phyloP scores from a whole-genome alignment of 1,139 yeast species.

The Scheffersomyces quercinus region DNA sequence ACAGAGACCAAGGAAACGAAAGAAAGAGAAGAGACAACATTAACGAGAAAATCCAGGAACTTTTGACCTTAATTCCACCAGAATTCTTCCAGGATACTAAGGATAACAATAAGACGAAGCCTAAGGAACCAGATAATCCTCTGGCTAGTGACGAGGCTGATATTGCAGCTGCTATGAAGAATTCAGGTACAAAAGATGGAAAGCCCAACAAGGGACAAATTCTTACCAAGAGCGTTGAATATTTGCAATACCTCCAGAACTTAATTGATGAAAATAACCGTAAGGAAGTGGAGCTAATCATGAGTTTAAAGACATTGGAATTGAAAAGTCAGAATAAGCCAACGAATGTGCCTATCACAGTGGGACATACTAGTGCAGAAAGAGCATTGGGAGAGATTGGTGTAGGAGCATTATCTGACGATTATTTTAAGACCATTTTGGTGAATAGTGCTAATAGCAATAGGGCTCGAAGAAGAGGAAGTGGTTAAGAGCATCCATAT shows the following conservation, averaged over 20 bases:
- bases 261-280: conserved; percentile 77
- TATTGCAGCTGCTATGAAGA: conserved; percentile 38
- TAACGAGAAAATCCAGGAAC: conserved; percentile 84
- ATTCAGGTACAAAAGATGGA: conserved; percentile 78
- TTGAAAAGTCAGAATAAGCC: conserved; percentile 28
- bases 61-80: conserved; percentile 67
- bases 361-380: conserved; percentile 79
- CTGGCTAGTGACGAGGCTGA: conserved; percentile 20
- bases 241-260: conserved; percentile 71
- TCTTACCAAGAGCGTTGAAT: conserved; percentile 80
- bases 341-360: conserved; percentile 38
- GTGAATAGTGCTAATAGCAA: conserved; percentile 27
- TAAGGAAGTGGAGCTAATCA: conserved; percentile 71
- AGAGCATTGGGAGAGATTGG: conserved; percentile 74
- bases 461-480: conserved; percentile 11
- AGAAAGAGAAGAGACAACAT: conserved; percentile 84
- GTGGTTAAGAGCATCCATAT: conserved; percentile 3
- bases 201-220: conserved; percentile 94
- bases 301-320: conserved; percentile 58
- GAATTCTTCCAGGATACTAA: conserved; percentile 46
- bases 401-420: conserved; percentile 72
- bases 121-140: conserved; percentile 6
- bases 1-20: conserved; percentile 47
- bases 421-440: conserved; percentile 41
- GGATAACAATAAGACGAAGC: conserved; percentile 6